A percentile compares a stretch with the other conserved stretches of the same genome.
Conservation (phyloP, 306 rosid species). For the Castanea mollissima region DNA sequence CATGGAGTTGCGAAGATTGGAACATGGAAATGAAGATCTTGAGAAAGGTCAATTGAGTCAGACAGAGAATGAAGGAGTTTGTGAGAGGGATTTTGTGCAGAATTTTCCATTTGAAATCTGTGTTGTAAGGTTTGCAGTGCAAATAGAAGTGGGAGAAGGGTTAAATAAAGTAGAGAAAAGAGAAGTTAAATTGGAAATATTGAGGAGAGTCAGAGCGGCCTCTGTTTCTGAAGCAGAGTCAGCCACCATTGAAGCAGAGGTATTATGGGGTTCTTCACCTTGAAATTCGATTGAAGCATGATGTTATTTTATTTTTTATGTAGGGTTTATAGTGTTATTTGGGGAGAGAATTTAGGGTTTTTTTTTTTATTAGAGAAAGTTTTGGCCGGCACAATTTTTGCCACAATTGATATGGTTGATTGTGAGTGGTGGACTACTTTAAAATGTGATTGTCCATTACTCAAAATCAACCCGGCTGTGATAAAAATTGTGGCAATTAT, state of each 20-base stretch:
- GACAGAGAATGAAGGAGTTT: too few species aligned
- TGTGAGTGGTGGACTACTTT: too few species aligned
- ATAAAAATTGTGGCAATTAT: too few species aligned
- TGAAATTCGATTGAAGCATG: constrained; percentile 2
- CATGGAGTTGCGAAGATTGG: constrained; percentile 52
- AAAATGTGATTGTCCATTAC: too few species aligned
- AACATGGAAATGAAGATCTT: neutral
- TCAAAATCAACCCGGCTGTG: too few species aligned
- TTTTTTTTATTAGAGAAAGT: too few species aligned
- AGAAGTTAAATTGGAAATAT: constrained; percentile 44
- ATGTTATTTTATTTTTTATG: neutral
- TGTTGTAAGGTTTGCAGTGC: constrained; percentile 56
- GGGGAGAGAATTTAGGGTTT: too few species aligned
- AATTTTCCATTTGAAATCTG: constrained; percentile 36
- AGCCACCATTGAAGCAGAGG: constrained; percentile 47
- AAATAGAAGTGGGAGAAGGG: constrained; percentile 61
- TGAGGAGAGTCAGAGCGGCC: constrained; percentile 48
- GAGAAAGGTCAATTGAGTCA: neutral
- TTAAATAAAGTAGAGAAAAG: constrained; percentile 46
- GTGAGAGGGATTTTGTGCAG: neutral
- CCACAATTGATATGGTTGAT: too few species aligned
- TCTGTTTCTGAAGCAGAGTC: constrained; percentile 53
- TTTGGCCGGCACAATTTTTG: too few species aligned
- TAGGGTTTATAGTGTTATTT: too few species aligned
- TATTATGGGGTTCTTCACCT: constrained; percentile 69